Evolutionary conservation across 305 asterid species (phyloP), one percentile per base, ranked within the genome.

Genomic region (Ilex paraguariensis): DNA sequence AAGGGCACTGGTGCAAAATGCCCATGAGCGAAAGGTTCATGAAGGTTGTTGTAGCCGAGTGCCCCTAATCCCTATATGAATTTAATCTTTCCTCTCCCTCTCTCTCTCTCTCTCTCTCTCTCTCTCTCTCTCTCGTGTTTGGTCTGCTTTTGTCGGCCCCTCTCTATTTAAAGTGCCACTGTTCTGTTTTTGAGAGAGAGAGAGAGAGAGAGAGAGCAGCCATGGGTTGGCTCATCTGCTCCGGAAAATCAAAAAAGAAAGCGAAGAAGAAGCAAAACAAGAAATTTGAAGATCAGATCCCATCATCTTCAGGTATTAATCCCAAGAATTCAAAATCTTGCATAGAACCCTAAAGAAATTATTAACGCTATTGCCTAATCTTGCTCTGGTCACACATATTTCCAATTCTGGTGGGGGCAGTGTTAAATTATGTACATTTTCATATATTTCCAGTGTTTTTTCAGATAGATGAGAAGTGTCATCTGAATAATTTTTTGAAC

Each of bases 181-280:
- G 48, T 64, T 46, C 51, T 40, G 3, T 44, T 50, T 33, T 57
- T 57, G 21, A 48, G 16, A 39, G 49, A 64, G 15, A 51, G 21
- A 48, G 16, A 39, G 49, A 64, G 15, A 51, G 56, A 51, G 5
- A 15, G 21, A 48, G 53, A 33, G 70, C 50, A 67, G 63, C 63
- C 61, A 88, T 88, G 96, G 88, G 91, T 13, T 88, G 93, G 75
- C 78, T 78, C 69, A 80, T 78, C 30, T 85, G 93, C 65, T 63
- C 79, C 55, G 88, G 89, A 61, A 88, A 81, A 80, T 77, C 86
- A 11, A 79, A 75, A 78, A 87, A 76, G 81, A 81, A 79, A 63
- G 61, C 69, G 7, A 79, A 74, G 66, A 62, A 70, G 65, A 80
- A 67, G 16, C 66, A 58, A 48, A 66, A 50, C 70, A 75, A 61